A percentile compares a stretch with the other conserved stretches of the same genome.
Conservation (phyloP, 2,329 filamentous ascomycete species). For the Alternaria panax region DNA sequence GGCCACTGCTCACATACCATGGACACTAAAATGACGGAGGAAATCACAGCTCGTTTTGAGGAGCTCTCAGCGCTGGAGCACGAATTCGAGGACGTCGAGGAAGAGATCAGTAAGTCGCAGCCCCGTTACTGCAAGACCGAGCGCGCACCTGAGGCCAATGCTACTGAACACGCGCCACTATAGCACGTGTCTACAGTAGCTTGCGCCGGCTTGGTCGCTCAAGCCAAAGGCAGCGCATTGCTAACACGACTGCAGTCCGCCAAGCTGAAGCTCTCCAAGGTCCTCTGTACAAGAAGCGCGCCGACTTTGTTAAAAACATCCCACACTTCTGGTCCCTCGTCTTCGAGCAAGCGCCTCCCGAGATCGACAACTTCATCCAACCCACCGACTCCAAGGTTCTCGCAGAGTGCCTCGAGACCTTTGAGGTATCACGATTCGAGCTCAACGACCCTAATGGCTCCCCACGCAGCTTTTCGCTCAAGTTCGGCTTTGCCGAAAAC, state of each 20-base stretch:
- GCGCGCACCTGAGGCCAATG: neutral
- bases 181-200: neutral
- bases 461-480: constrained; percentile 75
- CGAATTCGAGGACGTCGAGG: constrained; percentile 83
- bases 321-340: constrained; percentile 95
- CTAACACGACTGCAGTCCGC: constrained; percentile 64
- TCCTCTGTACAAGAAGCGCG: constrained; percentile 79
- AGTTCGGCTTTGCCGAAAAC: constrained; percentile 81
- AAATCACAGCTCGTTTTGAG: constrained; percentile 63
- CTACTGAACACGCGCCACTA: neutral
- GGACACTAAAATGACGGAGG: constrained; percentile 31
- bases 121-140: neutral
- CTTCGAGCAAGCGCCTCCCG: constrained; percentile 82
- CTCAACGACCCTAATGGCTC: constrained; percentile 72
- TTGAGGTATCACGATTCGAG: constrained; percentile 84
- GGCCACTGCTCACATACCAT: constrained; percentile 24
- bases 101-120: constrained; percentile 72
- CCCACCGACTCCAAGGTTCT: constrained; percentile 79
- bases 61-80: constrained; percentile 81
- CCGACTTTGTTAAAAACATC: constrained; percentile 73
- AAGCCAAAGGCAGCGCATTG: neutral
- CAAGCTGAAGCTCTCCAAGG: constrained; percentile 72
- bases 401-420: constrained; percentile 68
- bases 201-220: neutral
- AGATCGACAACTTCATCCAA: constrained; percentile 88